Evolutionary conservation across 345 rosid species (phyloP).

Genomic region (Hibiscus tridactylites): DNA sequence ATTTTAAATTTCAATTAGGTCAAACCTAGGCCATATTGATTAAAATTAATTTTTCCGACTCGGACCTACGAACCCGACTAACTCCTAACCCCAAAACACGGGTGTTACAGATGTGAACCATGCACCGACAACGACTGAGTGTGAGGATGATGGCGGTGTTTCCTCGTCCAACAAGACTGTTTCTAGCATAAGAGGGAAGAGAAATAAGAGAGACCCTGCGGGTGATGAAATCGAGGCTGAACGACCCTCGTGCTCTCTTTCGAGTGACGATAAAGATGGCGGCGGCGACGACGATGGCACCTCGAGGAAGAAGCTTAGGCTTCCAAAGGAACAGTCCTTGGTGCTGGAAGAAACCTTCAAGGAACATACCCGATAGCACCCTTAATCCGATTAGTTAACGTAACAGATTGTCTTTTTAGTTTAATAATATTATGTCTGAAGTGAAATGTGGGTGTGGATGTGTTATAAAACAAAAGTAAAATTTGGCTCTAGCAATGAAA

Average conservation of each 20-base stretch:
- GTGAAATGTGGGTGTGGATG: neutral
- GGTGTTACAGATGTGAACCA: too few relatives aligned
- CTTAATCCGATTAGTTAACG: conserved; percentile 68
- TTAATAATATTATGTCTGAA: too few relatives aligned
- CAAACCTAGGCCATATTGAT: too few relatives aligned
- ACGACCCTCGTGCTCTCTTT: conserved; percentile 58
- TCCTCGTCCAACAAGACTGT: conserved; percentile 82
- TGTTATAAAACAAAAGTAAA: conserved; percentile 50
- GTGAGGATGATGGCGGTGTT: conserved; percentile 43
- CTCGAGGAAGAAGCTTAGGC: conserved; percentile 69
- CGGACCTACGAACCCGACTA: too few relatives aligned
- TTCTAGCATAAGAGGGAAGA: conserved; percentile 76
- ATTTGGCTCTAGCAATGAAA: conserved; percentile 63
- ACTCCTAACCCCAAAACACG: too few relatives aligned
- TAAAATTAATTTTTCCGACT: too few relatives aligned
- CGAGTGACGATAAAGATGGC: conserved; percentile 63
- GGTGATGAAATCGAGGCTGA: conserved; percentile 53
- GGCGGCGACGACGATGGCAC: conserved; percentile 28
- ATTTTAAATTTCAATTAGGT: too few relatives aligned
- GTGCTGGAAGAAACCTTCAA: conserved; percentile 81
- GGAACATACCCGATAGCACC: conserved; percentile 45
- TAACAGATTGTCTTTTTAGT: too few relatives aligned
- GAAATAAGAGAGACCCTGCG: conserved; percentile 49
- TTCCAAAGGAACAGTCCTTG: conserved; percentile 69
- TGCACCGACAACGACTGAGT: conserved; percentile 32